Evolutionary conservation across 441 rosid species (phyloP).

Genomic region (Monsonia emarginata): DNA sequence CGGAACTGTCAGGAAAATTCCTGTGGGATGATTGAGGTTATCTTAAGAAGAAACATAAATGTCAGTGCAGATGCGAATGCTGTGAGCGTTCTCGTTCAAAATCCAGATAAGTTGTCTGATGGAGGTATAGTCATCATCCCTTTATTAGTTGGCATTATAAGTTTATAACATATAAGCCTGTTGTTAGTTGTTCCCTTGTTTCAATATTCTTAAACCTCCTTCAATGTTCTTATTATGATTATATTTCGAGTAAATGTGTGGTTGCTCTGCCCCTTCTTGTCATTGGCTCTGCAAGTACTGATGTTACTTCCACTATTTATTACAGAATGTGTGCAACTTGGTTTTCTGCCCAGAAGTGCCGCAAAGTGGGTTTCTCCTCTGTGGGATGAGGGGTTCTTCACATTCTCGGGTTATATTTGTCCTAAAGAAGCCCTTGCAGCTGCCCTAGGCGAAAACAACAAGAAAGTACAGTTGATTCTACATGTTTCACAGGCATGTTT

Average conservation of each 20-base stretch:
- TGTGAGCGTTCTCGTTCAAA: conserved; percentile 57
- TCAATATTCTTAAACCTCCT: not conserved
- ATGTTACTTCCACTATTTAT: conserved; percentile 18
- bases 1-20: conserved; percentile 39
- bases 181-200: too few species aligned
- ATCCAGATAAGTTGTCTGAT: conserved; percentile 41
- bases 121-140: conserved; percentile 31
- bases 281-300: not conserved
- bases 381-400: conserved; percentile 70
- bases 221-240: not conserved
- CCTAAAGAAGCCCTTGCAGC: conserved; percentile 68
- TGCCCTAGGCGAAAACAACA: conserved; percentile 54
- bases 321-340: conserved; percentile 62
- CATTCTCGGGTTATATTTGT: conserved; percentile 58
- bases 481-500: conserved; percentile 57
- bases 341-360: conserved; percentile 67
- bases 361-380: conserved; percentile 90
- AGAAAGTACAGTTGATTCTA: conserved; percentile 57
- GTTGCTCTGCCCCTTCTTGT: not conserved
- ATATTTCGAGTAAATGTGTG: not conserved
- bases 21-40: conserved; percentile 49
- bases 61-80: conserved; percentile 68
- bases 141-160: not conserved
- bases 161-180: too few species aligned
- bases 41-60: conserved; percentile 65